phyloP scores from a whole-genome alignment of 176 grass and related monocot genomes.

The Musa schizocarpa region DNA sequence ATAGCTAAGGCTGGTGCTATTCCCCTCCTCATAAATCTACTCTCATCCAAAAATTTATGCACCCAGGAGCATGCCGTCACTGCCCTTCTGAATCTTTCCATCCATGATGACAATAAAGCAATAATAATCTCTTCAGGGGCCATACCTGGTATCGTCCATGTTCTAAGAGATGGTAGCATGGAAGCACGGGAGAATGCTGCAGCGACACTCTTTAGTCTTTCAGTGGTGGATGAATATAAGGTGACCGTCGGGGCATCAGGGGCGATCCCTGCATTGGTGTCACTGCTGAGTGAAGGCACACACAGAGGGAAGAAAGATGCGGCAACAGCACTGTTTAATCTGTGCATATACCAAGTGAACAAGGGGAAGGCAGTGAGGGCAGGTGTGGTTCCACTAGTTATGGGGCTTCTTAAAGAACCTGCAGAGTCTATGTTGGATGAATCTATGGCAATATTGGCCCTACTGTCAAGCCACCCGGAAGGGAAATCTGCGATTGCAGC shows the following conservation, averaged over 20 bases:
- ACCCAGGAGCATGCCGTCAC: conserved; percentile 7
- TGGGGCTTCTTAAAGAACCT: background rate
- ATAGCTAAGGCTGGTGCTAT: conserved; percentile 15
- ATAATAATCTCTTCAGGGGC: background rate
- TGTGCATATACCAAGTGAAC: conserved; percentile 17
- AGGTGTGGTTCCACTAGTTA: no score
- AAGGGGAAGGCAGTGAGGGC: background rate
- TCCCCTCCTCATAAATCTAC: background rate
- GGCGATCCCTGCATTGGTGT: background rate
- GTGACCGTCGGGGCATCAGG: conserved; percentile 1
- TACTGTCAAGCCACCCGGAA: conserved; percentile 11
- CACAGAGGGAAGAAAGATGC: conserved; percentile 13
- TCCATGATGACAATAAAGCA: conserved; percentile 7
- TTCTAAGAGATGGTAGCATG: conserved; percentile 11
- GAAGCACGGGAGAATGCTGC: conserved; percentile 15
- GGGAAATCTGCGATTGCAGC: background rate
- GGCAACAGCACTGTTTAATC: conserved; percentile 8
- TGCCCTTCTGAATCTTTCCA: conserved; percentile 10
- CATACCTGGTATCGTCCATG: background rate
- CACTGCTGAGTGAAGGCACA: conserved; percentile 3
- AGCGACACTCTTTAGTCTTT: conserved; percentile 9
- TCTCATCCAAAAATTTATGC: background rate
- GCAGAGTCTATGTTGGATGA: background rate
- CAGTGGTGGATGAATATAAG: conserved; percentile 9
- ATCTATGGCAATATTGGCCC: background rate